Evolutionary conservation across 2,329 filamentous ascomycete genomes (phyloP).

Genomic region (Hypoxylon rubiginosum): DNA sequence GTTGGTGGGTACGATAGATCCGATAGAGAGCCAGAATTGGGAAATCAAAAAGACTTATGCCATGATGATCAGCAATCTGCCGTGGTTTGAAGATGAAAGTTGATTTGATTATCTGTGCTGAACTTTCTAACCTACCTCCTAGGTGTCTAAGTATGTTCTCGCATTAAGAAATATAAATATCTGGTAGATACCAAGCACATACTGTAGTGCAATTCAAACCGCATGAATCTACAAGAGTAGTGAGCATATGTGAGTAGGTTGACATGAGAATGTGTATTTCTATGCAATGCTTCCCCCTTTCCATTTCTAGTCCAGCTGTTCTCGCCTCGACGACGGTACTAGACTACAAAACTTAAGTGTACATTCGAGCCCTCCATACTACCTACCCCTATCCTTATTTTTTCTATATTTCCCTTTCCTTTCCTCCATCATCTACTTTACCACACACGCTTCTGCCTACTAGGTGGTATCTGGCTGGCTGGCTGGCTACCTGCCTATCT

Average conservation of each 20-base stretch:
- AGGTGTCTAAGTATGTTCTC: background rate
- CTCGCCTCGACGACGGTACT: background rate
- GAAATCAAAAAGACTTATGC: background rate
- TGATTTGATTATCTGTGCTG: background rate
- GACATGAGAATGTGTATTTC: background rate
- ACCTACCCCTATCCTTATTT: background rate
- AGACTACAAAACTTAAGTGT: background rate
- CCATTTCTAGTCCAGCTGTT: background rate
- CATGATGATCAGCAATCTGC: background rate
- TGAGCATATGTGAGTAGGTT: background rate
- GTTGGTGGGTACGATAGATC: background rate
- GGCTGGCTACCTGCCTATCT: background rate
- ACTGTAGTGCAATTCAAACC: no score
- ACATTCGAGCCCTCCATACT: background rate
- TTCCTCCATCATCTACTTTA: background rate
- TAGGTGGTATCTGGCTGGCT: no score
- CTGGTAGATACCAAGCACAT: background rate
- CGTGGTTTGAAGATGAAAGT: background rate
- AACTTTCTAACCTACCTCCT: background rate
- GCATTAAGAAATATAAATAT: background rate
- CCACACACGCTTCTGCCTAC: background rate
- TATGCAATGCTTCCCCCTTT: background rate
- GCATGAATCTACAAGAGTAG: no score
- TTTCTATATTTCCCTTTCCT: background rate
- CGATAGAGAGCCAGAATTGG: background rate